Evolutionary conservation across 2,329 filamentous ascomycete genomes (phyloP).

Genomic region (Fusarium tricinctum): DNA sequence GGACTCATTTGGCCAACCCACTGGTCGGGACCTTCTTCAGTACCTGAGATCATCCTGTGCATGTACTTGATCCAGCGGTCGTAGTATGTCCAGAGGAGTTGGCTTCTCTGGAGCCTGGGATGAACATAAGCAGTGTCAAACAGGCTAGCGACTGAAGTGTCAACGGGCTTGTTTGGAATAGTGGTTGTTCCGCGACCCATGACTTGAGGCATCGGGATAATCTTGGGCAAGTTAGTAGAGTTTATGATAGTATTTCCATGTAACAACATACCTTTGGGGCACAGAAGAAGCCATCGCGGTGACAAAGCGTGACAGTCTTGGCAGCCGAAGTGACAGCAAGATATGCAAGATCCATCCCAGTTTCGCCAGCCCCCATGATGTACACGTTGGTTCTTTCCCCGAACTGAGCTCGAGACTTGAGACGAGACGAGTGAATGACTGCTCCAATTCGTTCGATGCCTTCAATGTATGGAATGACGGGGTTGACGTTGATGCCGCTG

Average conservation of each 20-base stretch:
- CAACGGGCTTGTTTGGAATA: conserved; percentile 60
- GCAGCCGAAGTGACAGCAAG: conserved; percentile 61
- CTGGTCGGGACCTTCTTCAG: conserved; percentile 62
- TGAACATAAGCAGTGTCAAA: conserved; percentile 67
- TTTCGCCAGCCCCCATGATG: conserved; percentile 62
- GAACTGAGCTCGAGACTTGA: conserved; percentile 61
- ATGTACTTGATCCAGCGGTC: conserved; percentile 61
- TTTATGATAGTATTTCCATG: rapidly evolving
- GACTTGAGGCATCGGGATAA: conserved; percentile 46
- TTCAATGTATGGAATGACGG: conserved; percentile 56
- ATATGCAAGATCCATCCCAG: conserved; percentile 61
- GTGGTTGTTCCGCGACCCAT: conserved; percentile 16
- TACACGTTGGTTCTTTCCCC: conserved; percentile 57
- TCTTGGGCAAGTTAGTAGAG: conserved; percentile 23
- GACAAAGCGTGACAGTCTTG: conserved; percentile 59
- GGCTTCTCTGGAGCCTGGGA: conserved; percentile 59
- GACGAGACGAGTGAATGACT: conserved; percentile 60
- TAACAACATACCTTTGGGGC: conserved; percentile 57
- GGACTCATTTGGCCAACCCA: conserved; percentile 61
- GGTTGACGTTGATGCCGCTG: conserved; percentile 60
- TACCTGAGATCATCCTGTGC: conserved; percentile 61
- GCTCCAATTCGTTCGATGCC: conserved; percentile 56
- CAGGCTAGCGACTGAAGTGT: conserved; percentile 62
- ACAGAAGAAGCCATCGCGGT: conserved; percentile 62
- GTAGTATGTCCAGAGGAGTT: conserved; percentile 62